These are phyloP conservation scores for Torrubiellomyces zombiae DNA, from an alignment of 2,329 filamentous ascomycete genomes.

Conservation along the genomic window DNA sequence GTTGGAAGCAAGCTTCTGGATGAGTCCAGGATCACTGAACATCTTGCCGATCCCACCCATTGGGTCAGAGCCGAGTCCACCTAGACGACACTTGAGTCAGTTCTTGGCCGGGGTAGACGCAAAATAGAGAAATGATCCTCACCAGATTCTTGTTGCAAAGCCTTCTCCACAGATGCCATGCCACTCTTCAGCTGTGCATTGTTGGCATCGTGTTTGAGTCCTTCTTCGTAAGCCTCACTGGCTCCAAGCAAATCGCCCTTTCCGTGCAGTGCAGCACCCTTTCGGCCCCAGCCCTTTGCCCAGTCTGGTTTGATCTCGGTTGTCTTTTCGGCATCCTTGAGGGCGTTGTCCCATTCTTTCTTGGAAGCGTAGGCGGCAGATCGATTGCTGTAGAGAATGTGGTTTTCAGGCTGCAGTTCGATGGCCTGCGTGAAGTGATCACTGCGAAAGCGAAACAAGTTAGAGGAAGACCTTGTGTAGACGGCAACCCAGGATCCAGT, in stretches of 20 bases:
- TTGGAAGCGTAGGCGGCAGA: constrained; percentile 80
- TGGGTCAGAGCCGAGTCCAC: constrained; percentile 38
- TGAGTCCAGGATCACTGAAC: constrained; percentile 83
- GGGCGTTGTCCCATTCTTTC: constrained; percentile 68
- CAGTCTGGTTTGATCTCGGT: constrained; percentile 93
- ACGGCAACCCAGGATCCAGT: too few species aligned
- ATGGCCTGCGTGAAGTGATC: constrained; percentile 93
- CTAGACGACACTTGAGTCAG: constrained; percentile 7
- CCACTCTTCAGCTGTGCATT: constrained; percentile 91
- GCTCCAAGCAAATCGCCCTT: constrained; percentile 71
- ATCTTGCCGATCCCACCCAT: constrained; percentile 69
- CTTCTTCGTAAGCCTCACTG: constrained; percentile 80
- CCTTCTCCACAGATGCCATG: constrained; percentile 67
- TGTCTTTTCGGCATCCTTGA: constrained; percentile 84
- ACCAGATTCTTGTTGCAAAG: constrained; percentile 49
- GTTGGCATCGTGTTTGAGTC: constrained; percentile 78
- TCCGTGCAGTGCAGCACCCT: constrained; percentile 81
- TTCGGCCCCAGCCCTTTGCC: constrained; percentile 91
- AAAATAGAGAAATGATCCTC: constrained; percentile 2
- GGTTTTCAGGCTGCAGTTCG: constrained; percentile 70
- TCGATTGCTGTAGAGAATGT: constrained; percentile 95
- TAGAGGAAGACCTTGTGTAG: too few species aligned
- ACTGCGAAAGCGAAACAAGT: constrained; percentile 27
- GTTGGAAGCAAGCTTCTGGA: constrained; percentile 82
- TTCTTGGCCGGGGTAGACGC: background rate